Evolutionary conservation across 192 early-diverging fungal species (phyloP), one percentile per base, ranked within the genome.

Genomic region (Backusella psychrophila): DNA sequence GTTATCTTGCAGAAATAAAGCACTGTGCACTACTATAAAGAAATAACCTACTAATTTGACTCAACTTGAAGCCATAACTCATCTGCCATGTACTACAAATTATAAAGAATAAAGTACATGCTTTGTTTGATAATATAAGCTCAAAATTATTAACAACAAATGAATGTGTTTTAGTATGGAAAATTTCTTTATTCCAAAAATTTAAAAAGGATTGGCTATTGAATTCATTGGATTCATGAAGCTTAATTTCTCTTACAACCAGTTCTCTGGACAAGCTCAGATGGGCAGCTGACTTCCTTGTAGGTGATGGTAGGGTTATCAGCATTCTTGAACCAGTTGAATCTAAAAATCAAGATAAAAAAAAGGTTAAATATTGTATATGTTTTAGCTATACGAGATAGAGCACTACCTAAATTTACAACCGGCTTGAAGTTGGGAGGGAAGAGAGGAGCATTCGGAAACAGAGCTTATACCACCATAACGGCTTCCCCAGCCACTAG

Each of bases 241-340:
- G 46, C 19, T 68, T 78, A 66, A 4, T 66, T 73, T 39, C 77
- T 71, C n/a, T 72, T 23, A 52, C 77, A 78, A 3, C 77, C 77
- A 21, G 77, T 73, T 14, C 56, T 72, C 6, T 31, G 8, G 66
- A 67, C 42, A 26, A 78, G 34, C n/a, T 67, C 71, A 35, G 65
- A 29, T n/a, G 77, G 77, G 6, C 77, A 78, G 0, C 42, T 39
- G 2, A 78, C 77, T 73, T 72, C 71, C 71, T 73, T 66, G 33
- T 73, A 78, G 9, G 77, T 67, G n/a, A 78, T 70, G 2, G 41
- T 36, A 3, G 77, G 77, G 21, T 78, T 78, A 66, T 78, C 71
- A n/a, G 71, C 71, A 38, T 71, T 71, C 44, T 78, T 66, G 35
- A 78, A 78, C 77, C 77, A 78, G 26, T 70, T 70, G 36, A 78